phyloP scores from a whole-genome alignment of 2,329 filamentous ascomycete genomes.

The Penicillium psychrosexuale region DNA sequence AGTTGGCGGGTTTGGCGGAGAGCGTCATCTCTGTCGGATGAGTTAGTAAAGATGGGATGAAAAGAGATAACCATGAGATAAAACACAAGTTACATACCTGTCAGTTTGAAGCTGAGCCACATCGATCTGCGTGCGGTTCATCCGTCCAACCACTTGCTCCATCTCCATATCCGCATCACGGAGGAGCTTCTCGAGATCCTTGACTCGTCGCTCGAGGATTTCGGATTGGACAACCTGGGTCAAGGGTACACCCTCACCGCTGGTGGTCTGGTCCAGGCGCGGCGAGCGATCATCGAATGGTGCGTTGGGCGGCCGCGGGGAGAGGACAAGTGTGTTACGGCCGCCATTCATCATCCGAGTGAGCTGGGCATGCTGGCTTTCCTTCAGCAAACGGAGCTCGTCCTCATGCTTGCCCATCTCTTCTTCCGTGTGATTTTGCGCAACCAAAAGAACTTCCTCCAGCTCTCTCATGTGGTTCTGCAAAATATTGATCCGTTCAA shows the following conservation, averaged over 20 bases:
- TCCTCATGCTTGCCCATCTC: slow-evolving; percentile 80
- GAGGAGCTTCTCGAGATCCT: slow-evolving; percentile 80
- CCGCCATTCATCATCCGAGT: slow-evolving; percentile 62
- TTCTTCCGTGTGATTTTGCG: slow-evolving; percentile 84
- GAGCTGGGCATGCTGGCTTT: slow-evolving; percentile 73
- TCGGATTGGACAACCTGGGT: slow-evolving; percentile 71
- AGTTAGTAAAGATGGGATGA: slow-evolving; percentile 20
- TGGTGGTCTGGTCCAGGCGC: slow-evolving; percentile 59
- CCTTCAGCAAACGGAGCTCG: slow-evolving; percentile 71
- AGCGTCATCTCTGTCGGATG: slow-evolving; percentile 61
- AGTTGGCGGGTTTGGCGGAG: slow-evolving; percentile 67
- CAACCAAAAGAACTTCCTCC: slow-evolving; percentile 77
- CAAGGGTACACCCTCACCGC: slow-evolving; percentile 57
- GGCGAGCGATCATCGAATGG: slow-evolving; percentile 60
- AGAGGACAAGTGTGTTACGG: slow-evolving; percentile 47
- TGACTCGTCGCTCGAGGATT: slow-evolving; percentile 71
- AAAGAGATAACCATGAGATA: background rate
- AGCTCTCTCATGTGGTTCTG: slow-evolving; percentile 75
- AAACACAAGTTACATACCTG: slow-evolving; percentile 32
- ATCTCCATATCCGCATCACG: slow-evolving; percentile 74
- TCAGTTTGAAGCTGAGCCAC: slow-evolving; percentile 69
- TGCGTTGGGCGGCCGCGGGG: slow-evolving; percentile 60
- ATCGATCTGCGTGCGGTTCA: slow-evolving; percentile 80
- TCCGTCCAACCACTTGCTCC: slow-evolving; percentile 76
- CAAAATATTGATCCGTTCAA: slow-evolving; percentile 76